phyloP scores from a whole-genome alignment of 2,329 filamentous ascomycete genomes.

The Mycosphaerella sp. region DNA sequence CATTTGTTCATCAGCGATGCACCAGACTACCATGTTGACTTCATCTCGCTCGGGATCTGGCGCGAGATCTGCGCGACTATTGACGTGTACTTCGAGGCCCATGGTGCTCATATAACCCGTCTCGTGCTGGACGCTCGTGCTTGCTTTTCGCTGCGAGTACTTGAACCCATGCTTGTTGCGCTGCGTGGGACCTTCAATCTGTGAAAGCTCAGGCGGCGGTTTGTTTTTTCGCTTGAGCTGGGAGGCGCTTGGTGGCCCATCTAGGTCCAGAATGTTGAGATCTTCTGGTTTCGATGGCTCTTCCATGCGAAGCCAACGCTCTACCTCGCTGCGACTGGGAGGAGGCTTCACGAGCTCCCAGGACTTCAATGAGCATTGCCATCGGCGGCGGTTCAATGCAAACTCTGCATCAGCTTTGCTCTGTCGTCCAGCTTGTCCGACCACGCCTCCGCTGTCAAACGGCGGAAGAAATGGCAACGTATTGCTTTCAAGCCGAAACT shows the following conservation, averaged over 20 bases:
- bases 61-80: conserved; percentile 70
- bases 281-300: conserved; percentile 16
- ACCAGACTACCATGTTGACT: conserved; percentile 85
- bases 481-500: conserved; percentile 70
- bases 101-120: conserved; percentile 94
- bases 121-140: conserved; percentile 73
- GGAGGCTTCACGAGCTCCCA: conserved; percentile 74
- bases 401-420: conserved; percentile 50
- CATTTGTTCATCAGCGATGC: conserved; percentile 56
- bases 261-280: conserved; percentile 24
- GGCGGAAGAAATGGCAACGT: conserved; percentile 72
- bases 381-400: conserved; percentile 47
- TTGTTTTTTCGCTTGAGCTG: conserved; percentile 33
- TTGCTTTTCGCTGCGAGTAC: conserved; percentile 69
- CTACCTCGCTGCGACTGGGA: conserved; percentile 64
- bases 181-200: conserved; percentile 84
- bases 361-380: conserved; percentile 54
- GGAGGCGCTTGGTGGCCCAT: conserved; percentile 26
- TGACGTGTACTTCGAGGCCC: conserved; percentile 89
- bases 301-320: conserved; percentile 55
- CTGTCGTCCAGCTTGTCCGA: conserved; percentile 53
- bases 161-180: conserved; percentile 76
- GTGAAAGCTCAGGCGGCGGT: conserved; percentile 53
- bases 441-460: conserved; percentile 47
- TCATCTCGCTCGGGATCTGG: conserved; percentile 90